Evolutionary conservation across 495 filamentous ascomycete species (phyloP).

Genomic region (Oleoguttula mirabilis): DNA sequence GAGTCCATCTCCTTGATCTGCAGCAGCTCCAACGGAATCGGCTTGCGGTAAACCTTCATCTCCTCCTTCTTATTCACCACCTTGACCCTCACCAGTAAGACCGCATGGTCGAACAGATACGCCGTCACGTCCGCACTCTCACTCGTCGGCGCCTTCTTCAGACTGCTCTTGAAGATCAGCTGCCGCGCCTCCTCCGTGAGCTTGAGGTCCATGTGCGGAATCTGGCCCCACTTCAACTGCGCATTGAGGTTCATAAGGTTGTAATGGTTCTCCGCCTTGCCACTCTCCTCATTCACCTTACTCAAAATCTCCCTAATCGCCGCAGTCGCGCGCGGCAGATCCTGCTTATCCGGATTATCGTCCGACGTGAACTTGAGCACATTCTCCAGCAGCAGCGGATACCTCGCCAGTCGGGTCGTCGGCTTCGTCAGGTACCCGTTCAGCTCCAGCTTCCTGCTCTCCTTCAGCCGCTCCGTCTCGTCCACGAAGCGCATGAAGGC

Average conservation of each 20-base stretch:
- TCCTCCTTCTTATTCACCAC: slow-evolving; percentile 86
- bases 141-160: slow-evolving; percentile 86
- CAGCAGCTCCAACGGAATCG: slow-evolving; percentile 87
- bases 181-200: slow-evolving; percentile 88
- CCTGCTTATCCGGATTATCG: slow-evolving; percentile 75
- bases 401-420: slow-evolving; percentile 88
- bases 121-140: slow-evolving; percentile 72
- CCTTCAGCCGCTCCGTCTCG: slow-evolving; percentile 89
- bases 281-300: slow-evolving; percentile 85
- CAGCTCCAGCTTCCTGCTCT: slow-evolving; percentile 90
- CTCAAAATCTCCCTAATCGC: slow-evolving; percentile 78
- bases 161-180: slow-evolving; percentile 77
- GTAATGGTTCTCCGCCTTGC: slow-evolving; percentile 95
- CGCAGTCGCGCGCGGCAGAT: slow-evolving; percentile 76
- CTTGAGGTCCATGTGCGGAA: slow-evolving; percentile 86
- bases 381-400: slow-evolving; percentile 87
- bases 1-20: slow-evolving; percentile 96
- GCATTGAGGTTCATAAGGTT: slow-evolving; percentile 84
- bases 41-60: slow-evolving; percentile 84
- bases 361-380: slow-evolving; percentile 79
- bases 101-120: slow-evolving; percentile 91
- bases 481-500: slow-evolving; percentile 87
- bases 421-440: slow-evolving; percentile 99
- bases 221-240: slow-evolving; percentile 73
- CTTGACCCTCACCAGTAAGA: slow-evolving; percentile 78